Conservation (phyloP, 2,329 filamentous ascomycete species). For the Neofusicoccum umdonicola region DNA sequence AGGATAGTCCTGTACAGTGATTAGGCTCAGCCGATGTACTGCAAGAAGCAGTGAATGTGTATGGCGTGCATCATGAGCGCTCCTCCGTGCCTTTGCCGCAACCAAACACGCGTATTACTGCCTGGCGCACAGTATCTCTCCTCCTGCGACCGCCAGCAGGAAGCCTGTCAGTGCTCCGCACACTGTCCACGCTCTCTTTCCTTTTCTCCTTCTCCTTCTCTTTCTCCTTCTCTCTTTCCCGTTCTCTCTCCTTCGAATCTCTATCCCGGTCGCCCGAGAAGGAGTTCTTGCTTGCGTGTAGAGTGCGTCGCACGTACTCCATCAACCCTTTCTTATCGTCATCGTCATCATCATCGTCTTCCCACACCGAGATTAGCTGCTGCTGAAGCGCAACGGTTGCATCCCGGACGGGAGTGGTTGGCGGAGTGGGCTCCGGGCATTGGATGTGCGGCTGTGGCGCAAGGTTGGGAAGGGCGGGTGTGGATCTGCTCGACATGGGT, state of each 20-base stretch:
- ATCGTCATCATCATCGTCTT: slow-evolving; percentile 9
- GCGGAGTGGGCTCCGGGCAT: not conserved
- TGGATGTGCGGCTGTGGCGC: not conserved
- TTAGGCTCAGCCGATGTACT: not conserved
- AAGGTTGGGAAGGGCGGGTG: not conserved
- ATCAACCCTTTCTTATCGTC: slow-evolving; percentile 3
- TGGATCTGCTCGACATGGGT: not conserved
- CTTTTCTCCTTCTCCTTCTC: not conserved
- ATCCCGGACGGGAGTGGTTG: slow-evolving; percentile 1
- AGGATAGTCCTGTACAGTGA: not conserved
- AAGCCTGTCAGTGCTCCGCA: not conserved
- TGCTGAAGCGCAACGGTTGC: slow-evolving; percentile 7
- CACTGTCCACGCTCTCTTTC: not conserved
- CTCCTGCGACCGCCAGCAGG: not conserved
- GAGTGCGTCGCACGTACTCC: slow-evolving; percentile 5
- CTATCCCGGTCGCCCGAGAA: not conserved
- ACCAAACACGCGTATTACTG: slow-evolving; percentile 13
- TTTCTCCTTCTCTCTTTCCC: not conserved
- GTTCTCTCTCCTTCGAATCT: not conserved
- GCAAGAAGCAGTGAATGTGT: not conserved
- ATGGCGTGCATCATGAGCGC: not conserved
- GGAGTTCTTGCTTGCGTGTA: slow-evolving; percentile 11
- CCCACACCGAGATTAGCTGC: slow-evolving; percentile 13
- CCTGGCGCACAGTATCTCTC: slow-evolving; percentile 7
- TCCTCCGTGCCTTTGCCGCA: not conserved